Conservation (phyloP, 805 yeast species). For the Pichia occidentalis region DNA sequence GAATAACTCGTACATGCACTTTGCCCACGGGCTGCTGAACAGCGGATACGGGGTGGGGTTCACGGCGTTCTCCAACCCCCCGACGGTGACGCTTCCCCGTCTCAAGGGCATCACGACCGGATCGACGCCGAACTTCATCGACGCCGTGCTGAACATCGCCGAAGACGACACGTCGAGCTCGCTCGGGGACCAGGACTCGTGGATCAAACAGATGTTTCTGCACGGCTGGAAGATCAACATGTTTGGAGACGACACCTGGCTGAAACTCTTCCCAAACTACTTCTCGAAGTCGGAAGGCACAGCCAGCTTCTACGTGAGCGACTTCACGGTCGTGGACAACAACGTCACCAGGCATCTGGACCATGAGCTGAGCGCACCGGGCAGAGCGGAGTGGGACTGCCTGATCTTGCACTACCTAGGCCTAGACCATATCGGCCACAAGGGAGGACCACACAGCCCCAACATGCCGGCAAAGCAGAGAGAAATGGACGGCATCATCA, state of each 20-base stretch:
- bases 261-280: conserved; percentile 71
- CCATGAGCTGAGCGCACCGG: conserved; percentile 40
- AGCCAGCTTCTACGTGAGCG: conserved; percentile 88
- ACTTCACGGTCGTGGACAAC: conserved; percentile 86
- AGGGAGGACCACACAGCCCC: conserved; percentile 80
- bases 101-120: conserved; percentile 93
- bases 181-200: conserved; percentile 71
- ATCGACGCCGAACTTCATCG: conserved; percentile 87
- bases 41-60: conserved; percentile 74
- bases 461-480: conserved; percentile 76
- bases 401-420: conserved; percentile 88
- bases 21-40: conserved; percentile 58
- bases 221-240: conserved; percentile 53
- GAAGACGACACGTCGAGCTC: conserved; percentile 75
- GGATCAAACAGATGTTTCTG: conserved; percentile 63
- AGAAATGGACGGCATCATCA: conserved; percentile 76
- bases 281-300: conserved; percentile 78
- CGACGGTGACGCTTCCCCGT: conserved; percentile 93
- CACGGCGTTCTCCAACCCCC: conserved; percentile 91
- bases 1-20: conserved; percentile 54
- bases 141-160: conserved; percentile 89
- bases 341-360: conserved; percentile 88
- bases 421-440: conserved; percentile 95
- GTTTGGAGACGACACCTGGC: conserved; percentile 98
- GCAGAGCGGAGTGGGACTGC: conserved; percentile 63